Percentiles rank a stretch among this genome's conserved stretches.
phyloP scores from a whole-genome alignment of 176 grass and related monocot species.

The Carex kokanica region DNA sequence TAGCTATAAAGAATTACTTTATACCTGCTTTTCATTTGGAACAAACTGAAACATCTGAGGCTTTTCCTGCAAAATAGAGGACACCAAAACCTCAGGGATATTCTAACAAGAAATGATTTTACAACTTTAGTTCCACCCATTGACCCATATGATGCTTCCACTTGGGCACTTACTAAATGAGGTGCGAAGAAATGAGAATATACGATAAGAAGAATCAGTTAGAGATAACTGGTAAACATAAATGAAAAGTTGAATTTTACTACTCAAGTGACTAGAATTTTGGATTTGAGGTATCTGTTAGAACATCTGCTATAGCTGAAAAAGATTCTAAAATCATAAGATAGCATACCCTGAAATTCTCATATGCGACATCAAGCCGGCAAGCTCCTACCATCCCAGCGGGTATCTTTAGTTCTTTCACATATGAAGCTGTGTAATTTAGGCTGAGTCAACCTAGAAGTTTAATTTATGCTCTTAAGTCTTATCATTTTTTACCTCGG shows the following conservation, averaged over 20 bases:
- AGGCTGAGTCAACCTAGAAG: neutral
- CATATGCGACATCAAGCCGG: conserved; percentile 89
- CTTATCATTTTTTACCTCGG: neutral
- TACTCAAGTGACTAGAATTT: neutral
- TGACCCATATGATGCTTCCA: neutral
- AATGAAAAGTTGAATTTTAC: neutral
- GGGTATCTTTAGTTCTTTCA: conserved; percentile 82
- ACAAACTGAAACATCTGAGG: conserved; percentile 96
- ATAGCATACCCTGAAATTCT: conserved; percentile 82
- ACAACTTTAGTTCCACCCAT: neutral
- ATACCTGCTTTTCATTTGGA: conserved; percentile 88
- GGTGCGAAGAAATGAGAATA: neutral
- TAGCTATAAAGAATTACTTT: neutral
- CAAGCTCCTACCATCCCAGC: conserved; percentile 95
- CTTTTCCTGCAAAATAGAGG: conserved; percentile 66
- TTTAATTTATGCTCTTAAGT: neutral
- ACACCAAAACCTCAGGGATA: neutral
- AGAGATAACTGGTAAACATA: neutral
- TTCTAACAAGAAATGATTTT: neutral
- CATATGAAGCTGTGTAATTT: conserved; percentile 62
- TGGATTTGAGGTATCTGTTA: neutral
- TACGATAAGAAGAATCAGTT: neutral
- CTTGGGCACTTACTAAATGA: neutral
- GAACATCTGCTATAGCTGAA: neutral
- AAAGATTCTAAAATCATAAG: conserved; percentile 4